Evolutionary conservation across 371 early-diverging fungal genomes (phyloP).

Genomic region (Nosema muscidifuracis): DNA sequence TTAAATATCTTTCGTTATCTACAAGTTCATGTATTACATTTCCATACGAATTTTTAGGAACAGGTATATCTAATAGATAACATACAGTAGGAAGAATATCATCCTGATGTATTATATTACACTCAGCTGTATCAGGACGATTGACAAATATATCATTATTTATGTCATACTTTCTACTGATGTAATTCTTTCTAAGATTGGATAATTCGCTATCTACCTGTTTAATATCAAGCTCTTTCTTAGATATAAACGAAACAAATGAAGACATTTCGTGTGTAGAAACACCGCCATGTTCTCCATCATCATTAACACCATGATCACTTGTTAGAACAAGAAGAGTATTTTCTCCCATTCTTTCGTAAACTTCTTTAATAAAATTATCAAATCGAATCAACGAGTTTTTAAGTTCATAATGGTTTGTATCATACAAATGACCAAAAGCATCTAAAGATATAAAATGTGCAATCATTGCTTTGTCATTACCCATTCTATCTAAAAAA

Average conservation of each 20-base stretch:
- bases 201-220: background rate
- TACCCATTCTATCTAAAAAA: conserved; percentile 27
- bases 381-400: conserved; percentile 75
- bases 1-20: conserved; percentile 8
- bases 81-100: conserved; percentile 63
- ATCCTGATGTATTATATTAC: conserved; percentile 56
- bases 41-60: conserved; percentile 57
- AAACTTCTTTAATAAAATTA: conserved; percentile 67
- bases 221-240: conserved; percentile 7
- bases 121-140: background rate
- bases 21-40: conserved; percentile 54
- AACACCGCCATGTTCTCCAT: conserved; percentile 95
- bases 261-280: conserved; percentile 69
- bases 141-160: background rate
- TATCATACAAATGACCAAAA: conserved; percentile 55
- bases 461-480: conserved; percentile 25
- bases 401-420: conserved; percentile 71
- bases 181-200: background rate
- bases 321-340: conserved; percentile 83
- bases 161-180: conserved; percentile 9
- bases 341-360: conserved; percentile 70
- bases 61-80: conserved; percentile 50
- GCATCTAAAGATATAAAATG: conserved; percentile 55
- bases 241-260: conserved; percentile 49
- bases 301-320: conserved; percentile 94